Conservation (phyloP, 176 grass and related monocot genomes). For the Zea luxurians region DNA sequence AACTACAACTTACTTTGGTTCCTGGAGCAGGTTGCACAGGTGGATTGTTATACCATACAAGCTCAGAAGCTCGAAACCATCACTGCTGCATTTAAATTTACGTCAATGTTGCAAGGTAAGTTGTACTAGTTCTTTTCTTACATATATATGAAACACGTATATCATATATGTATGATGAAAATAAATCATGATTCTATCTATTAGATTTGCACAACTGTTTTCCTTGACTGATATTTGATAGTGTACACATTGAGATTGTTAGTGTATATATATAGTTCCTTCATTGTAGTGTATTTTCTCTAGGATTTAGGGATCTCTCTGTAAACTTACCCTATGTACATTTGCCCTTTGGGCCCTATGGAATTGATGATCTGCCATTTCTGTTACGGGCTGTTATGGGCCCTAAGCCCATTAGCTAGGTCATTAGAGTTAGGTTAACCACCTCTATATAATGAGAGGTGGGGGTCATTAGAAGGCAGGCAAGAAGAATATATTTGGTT, state of each 20-base stretch:
- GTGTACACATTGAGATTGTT: neutral
- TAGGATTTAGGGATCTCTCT: too few species aligned
- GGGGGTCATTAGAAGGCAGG: too few species aligned
- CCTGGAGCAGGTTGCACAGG: constrained; percentile 66
- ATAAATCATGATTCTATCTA: neutral
- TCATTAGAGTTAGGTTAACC: too few species aligned
- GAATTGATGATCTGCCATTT: too few species aligned
- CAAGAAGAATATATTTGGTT: too few species aligned
- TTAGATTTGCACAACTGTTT: neutral
- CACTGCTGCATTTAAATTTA: constrained; percentile 69
- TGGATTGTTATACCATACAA: constrained; percentile 95
- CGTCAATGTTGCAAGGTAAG: constrained; percentile 89
- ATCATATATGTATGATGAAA: neutral
- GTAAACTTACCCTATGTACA: too few species aligned
- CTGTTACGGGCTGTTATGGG: too few species aligned
- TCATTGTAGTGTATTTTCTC: too few species aligned
- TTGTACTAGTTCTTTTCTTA: constrained; percentile 28
- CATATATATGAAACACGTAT: neutral
- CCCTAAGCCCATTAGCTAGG: too few species aligned
- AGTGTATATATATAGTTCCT: too few species aligned
- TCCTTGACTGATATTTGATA: neutral
- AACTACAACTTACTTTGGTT: constrained; percentile 36
- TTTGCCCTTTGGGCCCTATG: too few species aligned
- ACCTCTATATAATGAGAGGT: too few species aligned
- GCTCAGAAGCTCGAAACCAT: constrained; percentile 78